Evolutionary conservation across 2,329 filamentous ascomycete genomes (phyloP).

Genomic region (Phialocephala sp.): DNA sequence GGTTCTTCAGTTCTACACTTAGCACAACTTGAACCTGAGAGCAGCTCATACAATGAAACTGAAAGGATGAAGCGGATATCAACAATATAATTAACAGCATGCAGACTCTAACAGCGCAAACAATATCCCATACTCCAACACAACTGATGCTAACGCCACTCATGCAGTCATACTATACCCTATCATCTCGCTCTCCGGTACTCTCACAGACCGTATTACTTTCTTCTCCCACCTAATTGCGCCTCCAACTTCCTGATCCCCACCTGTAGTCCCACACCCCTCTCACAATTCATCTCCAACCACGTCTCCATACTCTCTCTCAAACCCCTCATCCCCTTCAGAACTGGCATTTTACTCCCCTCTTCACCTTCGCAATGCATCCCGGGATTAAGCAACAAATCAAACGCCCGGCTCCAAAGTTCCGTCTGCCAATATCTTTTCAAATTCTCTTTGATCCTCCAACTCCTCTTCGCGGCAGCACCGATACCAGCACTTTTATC

Average conservation of each 20-base stretch:
- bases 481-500: conserved; percentile 59
- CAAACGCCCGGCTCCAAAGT: conserved; percentile 84
- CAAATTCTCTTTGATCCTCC: conserved; percentile 79
- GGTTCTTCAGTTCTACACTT: no score
- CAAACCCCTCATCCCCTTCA: conserved; percentile 69
- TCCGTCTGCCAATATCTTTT: conserved; percentile 98
- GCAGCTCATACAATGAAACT: no score
- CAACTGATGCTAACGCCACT: neutral
- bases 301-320: conserved; percentile 84
- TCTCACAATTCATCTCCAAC: conserved; percentile 82
- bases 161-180: conserved; percentile 5
- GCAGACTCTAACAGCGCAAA: neutral
- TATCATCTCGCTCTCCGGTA: neutral
- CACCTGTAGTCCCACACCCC: conserved; percentile 75
- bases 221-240: conserved; percentile 33
- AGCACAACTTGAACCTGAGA: no score
- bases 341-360: conserved; percentile 71
- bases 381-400: conserved; percentile 83
- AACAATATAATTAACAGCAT: neutral
- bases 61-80: neutral
- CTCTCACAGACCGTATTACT: conserved; percentile 13
- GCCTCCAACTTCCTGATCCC: conserved; percentile 67
- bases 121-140: neutral
- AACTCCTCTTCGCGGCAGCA: conserved; percentile 64
- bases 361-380: conserved; percentile 69